Evolutionary conservation across 2,329 filamentous ascomycete genomes (phyloP), one percentile per base, ranked within the genome.

Genomic region (Xylariaceae sp.): DNA sequence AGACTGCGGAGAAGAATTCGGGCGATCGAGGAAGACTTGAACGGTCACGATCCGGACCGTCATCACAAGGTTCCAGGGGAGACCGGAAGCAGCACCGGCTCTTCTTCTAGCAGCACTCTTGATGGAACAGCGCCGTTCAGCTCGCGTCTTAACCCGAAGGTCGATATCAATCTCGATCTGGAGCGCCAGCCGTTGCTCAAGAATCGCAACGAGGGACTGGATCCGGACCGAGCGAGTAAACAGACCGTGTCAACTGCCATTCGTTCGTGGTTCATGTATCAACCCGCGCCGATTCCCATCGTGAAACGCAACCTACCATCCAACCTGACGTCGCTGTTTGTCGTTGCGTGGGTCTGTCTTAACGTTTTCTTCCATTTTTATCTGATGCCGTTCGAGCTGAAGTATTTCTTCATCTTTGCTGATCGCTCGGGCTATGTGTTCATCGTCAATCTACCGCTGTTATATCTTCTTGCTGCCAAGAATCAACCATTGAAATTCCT

Each of bases 381-480:
- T 65, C 68, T 67, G 50, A 73, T 80, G 31, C 74, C 77, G 0
- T 63, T 81, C 16, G 69, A 71, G 12, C 58, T 73, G n/a, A 66
- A 71, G 43, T 76, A 76, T 60, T 70, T 81, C 50, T 82, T 85
- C 63, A 73, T 81, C 48, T 77, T 85, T 44, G 78, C 80, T 51
- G 82, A 86, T 61, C 73, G 82, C 31, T 75, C 78, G 36, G 81
- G 80, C 5, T 71, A 79, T 40, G 62, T 84, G 18, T 78, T 78
- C 58, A 65, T 75, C 46, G 73, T 71, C 61, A 78, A 79, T 59
- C 66, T 79, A 1, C 75, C 75, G 0, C 64, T 78, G 4, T 71
- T 87, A 3, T 87, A 88, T 63, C 70, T 87, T 5, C 72, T 88
- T 3, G 78, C 81, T 2, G 84, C 85, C 31, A 88, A 88, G 65